These are phyloP conservation scores for Periconia sp. DNA, from an alignment of 2,329 filamentous ascomycete species.

Conservation along the genomic window DNA sequence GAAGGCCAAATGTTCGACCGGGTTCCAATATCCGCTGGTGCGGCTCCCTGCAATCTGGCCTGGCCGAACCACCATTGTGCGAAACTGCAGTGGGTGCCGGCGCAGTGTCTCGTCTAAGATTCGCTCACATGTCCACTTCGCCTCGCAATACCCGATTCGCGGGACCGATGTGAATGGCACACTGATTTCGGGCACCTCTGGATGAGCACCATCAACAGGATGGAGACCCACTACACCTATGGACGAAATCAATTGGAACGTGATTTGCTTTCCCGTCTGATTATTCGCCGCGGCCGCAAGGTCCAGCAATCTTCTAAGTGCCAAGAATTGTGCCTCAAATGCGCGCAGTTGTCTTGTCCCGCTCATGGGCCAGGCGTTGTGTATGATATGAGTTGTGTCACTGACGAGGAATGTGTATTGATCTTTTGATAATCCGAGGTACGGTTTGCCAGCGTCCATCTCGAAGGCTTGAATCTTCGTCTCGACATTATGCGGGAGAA, in stretches of 20 bases:
- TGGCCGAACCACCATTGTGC: conserved; percentile 47
- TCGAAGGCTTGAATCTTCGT: conserved; percentile 51
- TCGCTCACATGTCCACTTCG: conserved; percentile 54
- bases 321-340: conserved; percentile 55
- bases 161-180: conserved; percentile 45
- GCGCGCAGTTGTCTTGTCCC: conserved; percentile 54
- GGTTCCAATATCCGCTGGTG: conserved; percentile 58
- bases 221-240: conserved; percentile 47
- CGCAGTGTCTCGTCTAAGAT: conserved; percentile 55
- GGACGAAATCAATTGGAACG: conserved; percentile 48
- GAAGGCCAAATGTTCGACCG: conserved; percentile 54
- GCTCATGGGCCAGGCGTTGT: conserved; percentile 60
- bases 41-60: conserved; percentile 58
- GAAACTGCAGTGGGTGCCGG: conserved; percentile 47
- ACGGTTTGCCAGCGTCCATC: conserved; percentile 50
- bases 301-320: conserved; percentile 54
- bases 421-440: conserved; percentile 50
- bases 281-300: conserved; percentile 43
- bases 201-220: too few species aligned
- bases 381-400: conserved; percentile 53
- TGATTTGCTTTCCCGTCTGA: conserved; percentile 20
- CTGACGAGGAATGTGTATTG: conserved; percentile 44
- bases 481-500: conserved; percentile 4
- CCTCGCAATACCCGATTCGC: conserved; percentile 54
- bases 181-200: conserved; percentile 48